Conservation (phyloP, 768 basidiomycete genomes). For the Naganishia antarctica region DNA sequence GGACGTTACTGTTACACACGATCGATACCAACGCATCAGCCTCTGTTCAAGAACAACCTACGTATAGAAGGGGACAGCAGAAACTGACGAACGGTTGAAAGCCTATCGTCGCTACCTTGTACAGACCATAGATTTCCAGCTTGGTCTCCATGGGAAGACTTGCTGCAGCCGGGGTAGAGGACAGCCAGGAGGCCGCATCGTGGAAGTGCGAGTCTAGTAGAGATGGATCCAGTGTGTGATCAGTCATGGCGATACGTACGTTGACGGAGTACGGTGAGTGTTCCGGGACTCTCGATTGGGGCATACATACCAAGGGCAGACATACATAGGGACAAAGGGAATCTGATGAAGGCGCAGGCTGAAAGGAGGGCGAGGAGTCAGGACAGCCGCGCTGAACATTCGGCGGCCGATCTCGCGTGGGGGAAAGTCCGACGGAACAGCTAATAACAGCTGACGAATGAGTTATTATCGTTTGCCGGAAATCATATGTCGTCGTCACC, state of each 20-base stretch:
- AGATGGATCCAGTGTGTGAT: background rate
- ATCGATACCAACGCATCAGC: too few relatives aligned
- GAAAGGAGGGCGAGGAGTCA: background rate
- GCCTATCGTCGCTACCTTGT: conserved; percentile 35
- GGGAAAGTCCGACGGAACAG: background rate
- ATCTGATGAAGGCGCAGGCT: background rate
- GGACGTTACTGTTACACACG: too few relatives aligned
- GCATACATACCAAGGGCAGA: too few relatives aligned
- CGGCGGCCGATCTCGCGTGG: too few relatives aligned
- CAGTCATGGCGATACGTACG: too few relatives aligned
- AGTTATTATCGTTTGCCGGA: too few relatives aligned
- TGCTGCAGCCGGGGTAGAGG: conserved; percentile 40
- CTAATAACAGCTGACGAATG: background rate
- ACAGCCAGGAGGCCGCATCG: conserved; percentile 38
- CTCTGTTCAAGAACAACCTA: too few relatives aligned
- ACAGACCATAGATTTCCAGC: conserved; percentile 47
- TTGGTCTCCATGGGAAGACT: conserved; percentile 40
- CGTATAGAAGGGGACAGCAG: background rate
- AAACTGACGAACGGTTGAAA: conserved; percentile 39
- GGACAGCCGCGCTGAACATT: background rate
- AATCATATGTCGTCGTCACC: too few relatives aligned
- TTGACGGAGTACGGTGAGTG: too few relatives aligned
- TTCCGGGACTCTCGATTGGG: too few relatives aligned
- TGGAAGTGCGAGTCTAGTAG: conserved; percentile 30
- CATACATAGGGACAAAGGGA: too few relatives aligned